Conservation (phyloP, 2,329 filamentous ascomycete genomes). For the Fusarium acutatum region DNA sequence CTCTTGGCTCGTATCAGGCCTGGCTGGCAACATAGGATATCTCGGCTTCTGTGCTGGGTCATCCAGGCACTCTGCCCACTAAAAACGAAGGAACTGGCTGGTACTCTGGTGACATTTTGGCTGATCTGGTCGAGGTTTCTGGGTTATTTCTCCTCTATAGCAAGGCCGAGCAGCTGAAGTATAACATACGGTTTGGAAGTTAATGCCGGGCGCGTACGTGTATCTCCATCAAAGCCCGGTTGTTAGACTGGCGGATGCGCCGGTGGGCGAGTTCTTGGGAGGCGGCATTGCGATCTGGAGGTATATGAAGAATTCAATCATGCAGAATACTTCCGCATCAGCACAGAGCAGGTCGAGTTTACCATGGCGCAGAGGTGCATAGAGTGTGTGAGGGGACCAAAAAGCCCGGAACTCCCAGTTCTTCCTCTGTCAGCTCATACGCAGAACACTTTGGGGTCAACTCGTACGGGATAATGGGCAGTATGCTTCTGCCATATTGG, state of each 20-base stretch:
- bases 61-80: not conserved
- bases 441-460: not conserved
- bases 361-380: not conserved
- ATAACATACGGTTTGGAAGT: not conserved
- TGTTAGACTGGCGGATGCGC: not conserved
- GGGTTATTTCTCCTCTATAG: accelerated
- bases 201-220: not conserved
- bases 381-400: not conserved
- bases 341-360: not conserved
- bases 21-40: not conserved
- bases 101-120: not conserved
- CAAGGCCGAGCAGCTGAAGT: not conserved
- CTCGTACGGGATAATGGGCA: accelerated
- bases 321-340: not conserved
- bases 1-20: not conserved
- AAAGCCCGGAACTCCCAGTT: accelerated
- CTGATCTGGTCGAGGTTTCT: not conserved
- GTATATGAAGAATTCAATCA: accelerated
- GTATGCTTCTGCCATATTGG: accelerated
- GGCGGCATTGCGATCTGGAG: not conserved
- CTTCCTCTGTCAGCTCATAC: not conserved
- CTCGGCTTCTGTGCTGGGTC: not conserved
- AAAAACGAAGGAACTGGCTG: not conserved
- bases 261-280: not conserved
- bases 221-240: not conserved